These are phyloP conservation scores for Podospora comata DNA, from an alignment of 495 filamentous ascomycete genomes.

Conservation along the genomic window DNA sequence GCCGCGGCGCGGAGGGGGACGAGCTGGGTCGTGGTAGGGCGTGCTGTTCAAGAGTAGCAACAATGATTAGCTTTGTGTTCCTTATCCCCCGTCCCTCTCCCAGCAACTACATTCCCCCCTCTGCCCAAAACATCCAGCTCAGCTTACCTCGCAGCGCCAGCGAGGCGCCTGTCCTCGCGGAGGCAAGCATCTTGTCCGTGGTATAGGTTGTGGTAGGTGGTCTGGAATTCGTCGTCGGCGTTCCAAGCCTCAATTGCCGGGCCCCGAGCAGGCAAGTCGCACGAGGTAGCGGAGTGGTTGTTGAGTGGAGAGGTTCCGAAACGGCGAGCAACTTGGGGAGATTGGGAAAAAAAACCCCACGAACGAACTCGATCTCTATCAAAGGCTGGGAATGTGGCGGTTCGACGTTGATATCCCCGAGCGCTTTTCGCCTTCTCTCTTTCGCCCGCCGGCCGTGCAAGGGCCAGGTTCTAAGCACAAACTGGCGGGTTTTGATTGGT, in stretches of 20 bases:
- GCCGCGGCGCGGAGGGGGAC: constrained; percentile 60
- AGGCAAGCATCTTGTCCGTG: constrained; percentile 56
- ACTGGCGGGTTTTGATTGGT: constrained; percentile 24
- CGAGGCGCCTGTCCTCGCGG: constrained; percentile 60
- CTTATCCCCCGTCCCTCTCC: not conserved
- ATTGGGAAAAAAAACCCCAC: constrained; percentile 29
- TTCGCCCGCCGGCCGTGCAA: constrained; percentile 8
- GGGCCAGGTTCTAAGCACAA: constrained; percentile 23
- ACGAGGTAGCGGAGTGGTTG: not conserved
- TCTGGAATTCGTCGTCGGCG: not conserved
- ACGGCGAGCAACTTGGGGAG: constrained; percentile 5
- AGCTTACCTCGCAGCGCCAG: constrained; percentile 68
- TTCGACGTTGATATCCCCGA: constrained; percentile 30
- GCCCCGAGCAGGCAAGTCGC: not conserved
- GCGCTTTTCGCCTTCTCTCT: constrained; percentile 31
- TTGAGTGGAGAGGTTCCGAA: constrained; percentile 7
- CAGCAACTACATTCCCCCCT: not conserved
- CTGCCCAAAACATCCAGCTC: not conserved
- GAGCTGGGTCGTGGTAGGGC: constrained; percentile 56
- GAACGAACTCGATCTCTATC: not conserved
- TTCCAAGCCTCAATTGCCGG: not conserved
- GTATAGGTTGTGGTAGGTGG: constrained; percentile 4
- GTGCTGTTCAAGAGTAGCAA: constrained; percentile 42
- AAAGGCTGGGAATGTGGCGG: constrained; percentile 7
- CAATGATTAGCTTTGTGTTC: not conserved